These are phyloP conservation scores for Amoebophrya sp. DNA, from an alignment of 169 alveolate genomes.

Conservation along the genomic window DNA sequence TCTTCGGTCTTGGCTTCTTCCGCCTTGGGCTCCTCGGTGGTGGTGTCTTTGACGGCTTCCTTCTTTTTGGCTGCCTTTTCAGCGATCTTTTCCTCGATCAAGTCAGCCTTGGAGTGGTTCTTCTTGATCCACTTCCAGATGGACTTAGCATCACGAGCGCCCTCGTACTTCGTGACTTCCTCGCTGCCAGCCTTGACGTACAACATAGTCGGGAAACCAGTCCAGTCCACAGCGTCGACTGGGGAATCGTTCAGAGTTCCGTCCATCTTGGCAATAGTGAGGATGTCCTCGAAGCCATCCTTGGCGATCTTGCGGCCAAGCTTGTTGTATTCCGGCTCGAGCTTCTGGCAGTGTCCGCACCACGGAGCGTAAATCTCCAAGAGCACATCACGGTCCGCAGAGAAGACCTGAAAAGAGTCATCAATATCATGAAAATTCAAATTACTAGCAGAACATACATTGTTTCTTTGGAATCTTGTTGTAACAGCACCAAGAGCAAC, in stretches of 20 bases:
- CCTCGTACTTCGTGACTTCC: slow-evolving; percentile 47
- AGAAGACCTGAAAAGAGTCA: slow-evolving; percentile 60
- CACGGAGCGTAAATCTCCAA: slow-evolving; percentile 90
- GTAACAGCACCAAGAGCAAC: no score
- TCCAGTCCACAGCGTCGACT: slow-evolving; percentile 44
- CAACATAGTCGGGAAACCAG: slow-evolving; percentile 51
- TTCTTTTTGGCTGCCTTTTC: not conserved
- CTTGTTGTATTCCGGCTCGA: slow-evolving; percentile 70
- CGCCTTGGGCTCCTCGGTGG: no score
- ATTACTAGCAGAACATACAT: no score
- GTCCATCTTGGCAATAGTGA: slow-evolving; percentile 81
- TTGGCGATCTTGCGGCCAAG: slow-evolving; percentile 61
- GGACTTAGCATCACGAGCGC: slow-evolving; percentile 42
- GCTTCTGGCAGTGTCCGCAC: slow-evolving; percentile 91
- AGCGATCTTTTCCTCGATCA: not conserved
- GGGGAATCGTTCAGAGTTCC: slow-evolving; percentile 73
- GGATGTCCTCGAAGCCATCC: slow-evolving; percentile 50
- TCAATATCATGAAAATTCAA: no score
- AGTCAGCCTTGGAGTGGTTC: slow-evolving; percentile 44
- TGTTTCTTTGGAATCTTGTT: no score
- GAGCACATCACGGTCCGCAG: slow-evolving; percentile 73
- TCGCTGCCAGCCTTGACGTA: slow-evolving; percentile 50
- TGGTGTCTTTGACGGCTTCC: no score
- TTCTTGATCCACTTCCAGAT: slow-evolving; percentile 40
- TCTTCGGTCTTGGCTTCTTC: no score